Evolutionary conservation across 2,329 filamentous ascomycete genomes (phyloP).

Genomic region (Claviceps sp.): DNA sequence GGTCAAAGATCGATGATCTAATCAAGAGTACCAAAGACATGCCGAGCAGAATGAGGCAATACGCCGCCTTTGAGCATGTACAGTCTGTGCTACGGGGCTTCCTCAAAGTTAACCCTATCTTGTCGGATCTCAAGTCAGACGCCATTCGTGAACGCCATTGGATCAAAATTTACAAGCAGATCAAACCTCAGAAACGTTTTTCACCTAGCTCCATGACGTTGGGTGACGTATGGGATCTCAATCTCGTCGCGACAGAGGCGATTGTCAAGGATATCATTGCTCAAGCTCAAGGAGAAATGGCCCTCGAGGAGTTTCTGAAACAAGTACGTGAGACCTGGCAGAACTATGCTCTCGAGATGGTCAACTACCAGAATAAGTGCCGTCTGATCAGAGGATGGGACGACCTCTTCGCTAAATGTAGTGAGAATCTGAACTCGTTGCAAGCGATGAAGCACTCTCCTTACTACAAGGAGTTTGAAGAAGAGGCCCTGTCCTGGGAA

Average conservation of each 20-base stretch:
- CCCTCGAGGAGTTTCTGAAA: constrained; percentile 90
- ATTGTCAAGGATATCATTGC: constrained; percentile 87
- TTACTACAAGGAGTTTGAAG: constrained; percentile 98
- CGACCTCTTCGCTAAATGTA: constrained; percentile 95
- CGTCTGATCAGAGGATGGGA: constrained; percentile 96
- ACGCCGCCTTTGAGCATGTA: constrained; percentile 98
- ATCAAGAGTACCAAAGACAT: constrained; percentile 99
- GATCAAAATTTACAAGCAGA: constrained; percentile 92
- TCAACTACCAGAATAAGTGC: constrained; percentile 97
- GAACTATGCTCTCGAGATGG: constrained; percentile 83
- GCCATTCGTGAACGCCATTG: constrained; percentile 93
- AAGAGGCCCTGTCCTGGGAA: constrained; percentile 93
- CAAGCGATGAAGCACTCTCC: constrained; percentile 98
- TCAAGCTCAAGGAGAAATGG: constrained; percentile 96
- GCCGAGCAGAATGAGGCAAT: constrained; percentile 97
- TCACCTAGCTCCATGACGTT: constrained; percentile 89
- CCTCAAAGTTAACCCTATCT: constrained; percentile 77
- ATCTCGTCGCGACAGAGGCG: constrained; percentile 73
- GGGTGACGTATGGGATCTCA: constrained; percentile 97
- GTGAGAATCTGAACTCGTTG: constrained; percentile 91
- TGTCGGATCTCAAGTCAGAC: constrained; percentile 89
- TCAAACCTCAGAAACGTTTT: constrained; percentile 87
- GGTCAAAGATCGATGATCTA: constrained; percentile 75
- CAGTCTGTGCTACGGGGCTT: constrained; percentile 80
- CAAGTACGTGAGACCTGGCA: constrained; percentile 96